Evolutionary conservation across 1,139 yeast genomes (phyloP), one percentile per base, ranked within the genome.

Genomic region (Scheffersomyces lignicola): DNA sequence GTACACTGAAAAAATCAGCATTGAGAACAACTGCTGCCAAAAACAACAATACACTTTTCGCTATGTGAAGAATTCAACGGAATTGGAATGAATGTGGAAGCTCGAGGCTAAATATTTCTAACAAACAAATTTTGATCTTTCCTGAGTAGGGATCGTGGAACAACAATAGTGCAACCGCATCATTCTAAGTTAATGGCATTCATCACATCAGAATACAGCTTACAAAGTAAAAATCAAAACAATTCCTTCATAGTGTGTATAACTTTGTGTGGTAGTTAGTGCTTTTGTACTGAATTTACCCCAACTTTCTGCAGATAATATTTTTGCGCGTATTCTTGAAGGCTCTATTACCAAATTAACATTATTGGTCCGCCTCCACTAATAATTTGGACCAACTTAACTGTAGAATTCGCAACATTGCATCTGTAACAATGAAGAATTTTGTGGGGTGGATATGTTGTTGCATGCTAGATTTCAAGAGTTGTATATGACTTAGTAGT

Each of bases 391-490:
- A 20, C 8, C n/a, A 20, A 20, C 8, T 20, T 20, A 20, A 20
- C 23, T 20, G 23, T 20, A 20, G 23, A 20, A 20, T 20, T 20
- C 23, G n/a, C 23, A 20, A 20, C 23, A 20, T 20, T 20, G 9
- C n/a, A 9, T 24, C 28, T 24, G 29, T 26, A 26, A 26, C 29
- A 26, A 26, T 26, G 20, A 5, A 26, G 29, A 26, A 26, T 26
- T 26, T 15, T 26, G 29, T 26, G 29, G 29, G 29, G 29, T 20
- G 23, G 8, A 20, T n/a, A n/a, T n/a, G n/a, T n/a, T n/a, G n/a
- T n/a, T n/a, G n/a, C n/a, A n/a, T n/a, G n/a, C n/a, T n/a, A n/a
- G n/a, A n/a, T n/a, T n/a, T n/a, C n/a, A n/a, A n/a, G n/a, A n/a
- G n/a, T n/a, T n/a, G n/a, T n/a, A n/a, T n/a, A n/a, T n/a, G n/a